Evolutionary conservation across 805 yeast species (phyloP), one percentile per base, ranked within the genome.

Genomic region (Sungouiozyma ichnusensis): DNA sequence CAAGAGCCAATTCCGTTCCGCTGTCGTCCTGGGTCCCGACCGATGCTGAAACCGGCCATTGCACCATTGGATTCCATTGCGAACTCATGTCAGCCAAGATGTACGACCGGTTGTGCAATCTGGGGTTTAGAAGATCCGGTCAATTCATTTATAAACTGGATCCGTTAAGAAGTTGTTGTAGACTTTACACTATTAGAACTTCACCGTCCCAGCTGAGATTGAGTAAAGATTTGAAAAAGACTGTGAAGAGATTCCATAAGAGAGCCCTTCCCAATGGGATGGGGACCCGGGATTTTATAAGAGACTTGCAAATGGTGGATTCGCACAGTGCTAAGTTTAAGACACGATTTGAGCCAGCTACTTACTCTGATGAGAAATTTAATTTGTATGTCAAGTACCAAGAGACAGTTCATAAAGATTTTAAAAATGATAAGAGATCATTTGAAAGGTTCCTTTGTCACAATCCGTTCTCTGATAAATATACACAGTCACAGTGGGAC

Each of bases 121-220:
- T 69, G 49, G 95, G 95, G 2, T 86, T 74, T 54, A 73, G 94
- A 57, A 66, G 97, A 42, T 81, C 92, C 27, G 96, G 96, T 0
- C 57, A 62, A 2, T 82, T 76, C 48, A 46, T 81, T 6, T 83
- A 76, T 55, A 73, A 71, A 52, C 77, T 84, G 0, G 95, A 88
- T 56, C 59, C 76, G 46, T 54, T 81, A 24, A 60, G 87, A 33
- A 76, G 76, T 35, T 87, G 97, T 56, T 87, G 97, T 52, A 69
- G 88, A 16, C 71, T 79, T 58, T 85, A 76, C 57, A 81, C 95
- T 0, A 84, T 87, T 15, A 60, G 96, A 41, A 78, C 94, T 0
- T 66, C 66, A 17, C 60, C 73, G 15, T 54, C 54, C 0, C 52
- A 58, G 19, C 68, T 79, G 49, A 66, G 67, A 32, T 58, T 79